phyloP scores from a whole-genome alignment of 257 asterid genomes.

The Penstemon barbatus region DNA sequence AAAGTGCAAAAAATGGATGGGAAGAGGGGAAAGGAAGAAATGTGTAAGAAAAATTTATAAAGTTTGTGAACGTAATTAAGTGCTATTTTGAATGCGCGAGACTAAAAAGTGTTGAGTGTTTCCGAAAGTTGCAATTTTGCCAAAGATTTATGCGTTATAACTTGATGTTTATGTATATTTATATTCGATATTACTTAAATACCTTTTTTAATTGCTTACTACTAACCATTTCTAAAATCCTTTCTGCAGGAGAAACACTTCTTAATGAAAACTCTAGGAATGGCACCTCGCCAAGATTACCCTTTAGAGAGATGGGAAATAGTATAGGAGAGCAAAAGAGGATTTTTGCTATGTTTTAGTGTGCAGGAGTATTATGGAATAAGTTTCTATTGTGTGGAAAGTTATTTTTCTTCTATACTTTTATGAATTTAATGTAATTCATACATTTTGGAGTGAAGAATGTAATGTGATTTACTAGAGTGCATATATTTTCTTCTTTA shows the following conservation, averaged over 20 bases:
- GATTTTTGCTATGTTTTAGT: constrained; percentile 48
- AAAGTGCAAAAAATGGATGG: neutral
- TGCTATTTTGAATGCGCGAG: no score
- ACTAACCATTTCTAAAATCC: constrained; percentile 8
- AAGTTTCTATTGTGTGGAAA: constrained; percentile 39
- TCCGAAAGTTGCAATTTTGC: no score
- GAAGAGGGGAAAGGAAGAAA: no score
- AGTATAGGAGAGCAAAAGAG: constrained; percentile 48
- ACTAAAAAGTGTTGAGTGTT: neutral
- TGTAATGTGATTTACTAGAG: constrained; percentile 48
- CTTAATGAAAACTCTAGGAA: constrained; percentile 86
- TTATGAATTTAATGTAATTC: constrained; percentile 45
- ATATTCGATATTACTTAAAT: neutral
- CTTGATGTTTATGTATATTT: neutral
- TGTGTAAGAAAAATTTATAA: no score
- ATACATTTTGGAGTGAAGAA: constrained; percentile 63
- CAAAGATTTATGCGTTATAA: neutral
- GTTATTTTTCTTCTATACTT: constrained; percentile 29
- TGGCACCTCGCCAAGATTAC: constrained; percentile 82
- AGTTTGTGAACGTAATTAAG: no score
- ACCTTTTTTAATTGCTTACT: neutral
- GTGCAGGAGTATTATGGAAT: constrained; percentile 58
- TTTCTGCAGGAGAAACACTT: constrained; percentile 91
- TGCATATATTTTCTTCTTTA: constrained; percentile 37
- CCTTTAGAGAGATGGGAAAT: constrained; percentile 48